Base-by-base conservation (phyloP, 2,329 filamentous ascomycete species). In the Chaetomiaceae sp. region DNA sequence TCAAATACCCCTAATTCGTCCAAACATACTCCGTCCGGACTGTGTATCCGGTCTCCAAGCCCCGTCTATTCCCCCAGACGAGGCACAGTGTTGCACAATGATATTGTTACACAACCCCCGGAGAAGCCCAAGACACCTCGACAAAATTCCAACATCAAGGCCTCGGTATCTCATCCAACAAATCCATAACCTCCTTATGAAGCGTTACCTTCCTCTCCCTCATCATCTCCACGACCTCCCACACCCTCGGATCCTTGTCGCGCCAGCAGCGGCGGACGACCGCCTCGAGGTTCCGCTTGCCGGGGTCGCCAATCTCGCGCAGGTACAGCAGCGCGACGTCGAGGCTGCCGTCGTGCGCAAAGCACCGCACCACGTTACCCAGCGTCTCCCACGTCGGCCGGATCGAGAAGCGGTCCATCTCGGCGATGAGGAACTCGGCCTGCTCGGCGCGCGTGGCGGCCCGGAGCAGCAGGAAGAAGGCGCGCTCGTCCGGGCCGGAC, bases 391-490 rank as follows among this genome's bases (percentile, higher is more conserved):
- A 46, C 27, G 66, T 64, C 1, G 68, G 66, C 47, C 59, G 61
- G 9, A 74, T 56, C 15, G 55, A 61, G 52, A 72, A 69, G 11
- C 64, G 60, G 23, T 67, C 55, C 70, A 74, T 73, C 63, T 74
- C 72, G 4, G 63, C 60, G 4, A 65, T 43, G 12, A 74, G 40
- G 55, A 71, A 71, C 25, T 64, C 62, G 56, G 69, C 65, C 14
- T 64, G 64, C 47, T 64, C 65, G 8, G 57, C 46, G 55, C 31
- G 54, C 46, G 9, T 50, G 65, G 62, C 68, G 62, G 38, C 62
- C 40, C n/a, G 45, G 11, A 73, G 61, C 20, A 75, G 63, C 11
- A 72, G 50, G 11, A 66, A 59, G 49, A 70, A 73, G 1, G 71
- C 74, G 33, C 65, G 59, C 11, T 66, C 53, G 60, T 69, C 66